These are phyloP conservation scores for Adansonia madagascariensis DNA, from an alignment of 441 rosid species.

Conservation along the genomic window DNA sequence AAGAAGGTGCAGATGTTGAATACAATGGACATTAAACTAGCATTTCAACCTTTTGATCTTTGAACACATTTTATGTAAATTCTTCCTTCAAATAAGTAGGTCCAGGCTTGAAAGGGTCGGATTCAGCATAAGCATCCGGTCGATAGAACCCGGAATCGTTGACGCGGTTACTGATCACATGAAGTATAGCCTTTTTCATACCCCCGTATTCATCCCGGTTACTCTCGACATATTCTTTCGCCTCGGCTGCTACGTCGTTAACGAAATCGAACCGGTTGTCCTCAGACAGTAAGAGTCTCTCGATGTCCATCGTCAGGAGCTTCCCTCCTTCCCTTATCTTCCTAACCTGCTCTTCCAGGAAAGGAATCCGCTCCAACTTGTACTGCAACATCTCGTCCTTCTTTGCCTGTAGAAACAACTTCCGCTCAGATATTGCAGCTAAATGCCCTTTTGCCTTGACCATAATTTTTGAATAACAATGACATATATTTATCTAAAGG, in stretches of 20 bases:
- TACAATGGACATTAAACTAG: neutral
- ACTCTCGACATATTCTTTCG: constrained; percentile 69
- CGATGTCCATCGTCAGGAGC: constrained; percentile 69
- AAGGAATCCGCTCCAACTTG: constrained; percentile 67
- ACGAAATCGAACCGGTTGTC: constrained; percentile 76
- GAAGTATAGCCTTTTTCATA: constrained; percentile 76
- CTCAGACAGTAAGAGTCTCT: constrained; percentile 65
- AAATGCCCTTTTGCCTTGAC: neutral
- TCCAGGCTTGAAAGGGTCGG: constrained; percentile 81
- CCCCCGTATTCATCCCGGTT: constrained; percentile 83
- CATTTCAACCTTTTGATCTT: neutral
- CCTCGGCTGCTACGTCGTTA: constrained; percentile 81
- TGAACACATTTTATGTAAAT: constrained; percentile 44
- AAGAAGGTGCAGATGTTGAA: neutral
- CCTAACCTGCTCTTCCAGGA: constrained; percentile 85
- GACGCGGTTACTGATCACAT: constrained; percentile 77
- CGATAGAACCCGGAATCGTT: constrained; percentile 76
- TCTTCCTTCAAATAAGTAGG: constrained; percentile 68
- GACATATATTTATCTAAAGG: neutral
- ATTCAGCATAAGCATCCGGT: constrained; percentile 67
- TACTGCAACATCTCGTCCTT: constrained; percentile 71
- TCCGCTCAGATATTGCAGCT: constrained; percentile 11
- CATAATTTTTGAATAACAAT: neutral
- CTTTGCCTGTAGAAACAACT: constrained; percentile 53
- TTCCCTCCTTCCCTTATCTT: constrained; percentile 63